Conservation (phyloP, 2,329 filamentous ascomycete species). For the Pseudocercospora musae region DNA sequence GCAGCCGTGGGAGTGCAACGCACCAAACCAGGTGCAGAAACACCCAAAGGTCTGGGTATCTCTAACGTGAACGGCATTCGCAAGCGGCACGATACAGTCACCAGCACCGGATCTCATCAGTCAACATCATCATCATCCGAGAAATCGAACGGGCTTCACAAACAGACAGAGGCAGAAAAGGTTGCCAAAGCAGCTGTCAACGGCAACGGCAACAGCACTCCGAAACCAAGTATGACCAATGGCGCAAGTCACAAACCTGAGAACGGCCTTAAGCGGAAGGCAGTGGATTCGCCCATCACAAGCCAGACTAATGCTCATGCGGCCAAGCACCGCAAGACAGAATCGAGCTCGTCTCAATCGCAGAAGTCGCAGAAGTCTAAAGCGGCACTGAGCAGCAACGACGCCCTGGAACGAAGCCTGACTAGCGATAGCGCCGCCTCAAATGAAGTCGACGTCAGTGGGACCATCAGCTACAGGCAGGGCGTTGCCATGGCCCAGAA, state of each 20-base stretch:
- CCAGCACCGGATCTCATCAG: slow-evolving; percentile 24
- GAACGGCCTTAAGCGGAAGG: slow-evolving; percentile 45
- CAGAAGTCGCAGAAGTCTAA: slow-evolving; percentile 27
- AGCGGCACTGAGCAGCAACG: slow-evolving; percentile 23
- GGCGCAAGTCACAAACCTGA: slow-evolving; percentile 29
- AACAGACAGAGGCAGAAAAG: slow-evolving; percentile 19
- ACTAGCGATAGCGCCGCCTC: slow-evolving; percentile 28
- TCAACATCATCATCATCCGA: slow-evolving; percentile 18
- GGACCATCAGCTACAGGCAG: slow-evolving; percentile 39
- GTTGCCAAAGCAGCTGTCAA: slow-evolving; percentile 34
- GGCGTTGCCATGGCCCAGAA: slow-evolving; percentile 46
- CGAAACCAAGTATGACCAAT: slow-evolving; percentile 14
- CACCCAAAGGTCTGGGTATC: slow-evolving; percentile 41
- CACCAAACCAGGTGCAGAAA: slow-evolving; percentile 37
- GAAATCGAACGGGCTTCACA: slow-evolving; percentile 18
- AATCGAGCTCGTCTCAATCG: slow-evolving; percentile 33
- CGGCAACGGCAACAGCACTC: slow-evolving; percentile 37
- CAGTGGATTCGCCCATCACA: slow-evolving; percentile 37
- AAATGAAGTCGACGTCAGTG: slow-evolving; percentile 11
- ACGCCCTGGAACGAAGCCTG: slow-evolving; percentile 12
- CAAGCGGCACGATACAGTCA: slow-evolving; percentile 33
- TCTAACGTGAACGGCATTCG: slow-evolving; percentile 37
- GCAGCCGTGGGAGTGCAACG: slow-evolving; percentile 28
- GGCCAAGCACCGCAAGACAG: slow-evolving; percentile 34
- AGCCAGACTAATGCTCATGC: slow-evolving; percentile 17